Evolutionary conservation across 2,329 filamentous ascomycete species (phyloP), one percentile per base, ranked within the genome.

Genomic region (Arthrinium puccinioides): DNA sequence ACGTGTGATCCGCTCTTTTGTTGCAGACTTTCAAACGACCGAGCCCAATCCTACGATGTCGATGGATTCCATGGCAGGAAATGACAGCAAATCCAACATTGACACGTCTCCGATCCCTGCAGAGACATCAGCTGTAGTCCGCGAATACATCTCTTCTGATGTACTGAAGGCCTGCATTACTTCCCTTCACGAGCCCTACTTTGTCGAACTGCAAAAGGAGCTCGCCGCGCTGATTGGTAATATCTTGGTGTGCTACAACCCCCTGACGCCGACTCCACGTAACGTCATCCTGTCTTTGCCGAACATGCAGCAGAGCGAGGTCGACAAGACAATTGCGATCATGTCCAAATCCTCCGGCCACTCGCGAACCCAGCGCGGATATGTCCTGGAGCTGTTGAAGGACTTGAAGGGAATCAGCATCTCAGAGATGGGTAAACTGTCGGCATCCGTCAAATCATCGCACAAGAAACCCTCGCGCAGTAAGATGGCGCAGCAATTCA

Each of bases 201-300:
- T 97, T 60, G 89, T 96, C 23, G 92, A 98, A 49, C 77, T 94
- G 44, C 92, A 98, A 53, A 90, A 89, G 56, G 89, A 98, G 36
- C 72, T 98, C 16, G 90, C 88, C 1, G 76, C 81, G 16, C 70
- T 97, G 25, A 95, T 98, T 44, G 89, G 89, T 0, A 76, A 82
- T 4, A 92, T 97, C 43, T 71, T 95, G 50, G 74, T 83, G 8
- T 75, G 84, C 43, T 95, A 95, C 56, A 76, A 78, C 10, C 67
- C 76, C 0, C 61, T 76, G 21, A 89, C 83, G 7, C 54, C 69
- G 6, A 92, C 84, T 1, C 87, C 89, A 0, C 72, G 80, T 15
- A 67, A 79, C 5, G 75, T 97, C 26, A 71, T 98, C n/a, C 66
- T 88, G 5, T 84, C 76, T 15, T 65, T 98, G 18, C 90, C 89